Evolutionary conservation across 2,329 filamentous ascomycete genomes (phyloP).

Genomic region (Sarocladium oryzae): DNA sequence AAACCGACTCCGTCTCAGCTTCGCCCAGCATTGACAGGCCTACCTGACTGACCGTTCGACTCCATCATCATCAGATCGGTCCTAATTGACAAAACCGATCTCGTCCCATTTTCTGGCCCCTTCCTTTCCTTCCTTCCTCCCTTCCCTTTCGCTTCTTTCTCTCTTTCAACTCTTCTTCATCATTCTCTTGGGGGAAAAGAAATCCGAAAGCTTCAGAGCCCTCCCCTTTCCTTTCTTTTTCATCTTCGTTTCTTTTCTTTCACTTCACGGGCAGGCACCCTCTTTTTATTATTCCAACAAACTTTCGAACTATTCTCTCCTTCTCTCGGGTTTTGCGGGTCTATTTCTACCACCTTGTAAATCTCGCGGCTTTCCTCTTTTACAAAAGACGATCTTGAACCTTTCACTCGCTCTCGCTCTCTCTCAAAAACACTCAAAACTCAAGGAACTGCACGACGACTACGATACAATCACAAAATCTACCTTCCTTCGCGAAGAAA

Average conservation of each 20-base stretch:
- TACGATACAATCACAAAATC: not conserved
- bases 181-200: not conserved
- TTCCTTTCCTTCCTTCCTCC: no score
- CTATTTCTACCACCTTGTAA: not conserved
- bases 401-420: not conserved
- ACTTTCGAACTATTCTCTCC: not conserved
- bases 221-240: slow-evolving; percentile 4
- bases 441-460: not conserved
- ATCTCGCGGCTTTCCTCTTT: not conserved
- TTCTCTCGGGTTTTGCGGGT: not conserved
- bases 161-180: not conserved
- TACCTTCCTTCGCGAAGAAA: not conserved
- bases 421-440: not conserved
- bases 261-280: slow-evolving; percentile 2
- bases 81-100: not conserved
- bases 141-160: not conserved
- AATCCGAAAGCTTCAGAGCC: not conserved
- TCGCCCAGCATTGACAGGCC: no score
- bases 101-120: slow-evolving; percentile 6
- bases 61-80: not conserved
- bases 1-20: not conserved
- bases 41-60: no score
- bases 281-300: not conserved
- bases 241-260: not conserved
- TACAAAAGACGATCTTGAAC: not conserved